These are phyloP conservation scores for Calonectria leucothoes DNA, from an alignment of 2,329 filamentous ascomycete genomes.

Conservation along the genomic window DNA sequence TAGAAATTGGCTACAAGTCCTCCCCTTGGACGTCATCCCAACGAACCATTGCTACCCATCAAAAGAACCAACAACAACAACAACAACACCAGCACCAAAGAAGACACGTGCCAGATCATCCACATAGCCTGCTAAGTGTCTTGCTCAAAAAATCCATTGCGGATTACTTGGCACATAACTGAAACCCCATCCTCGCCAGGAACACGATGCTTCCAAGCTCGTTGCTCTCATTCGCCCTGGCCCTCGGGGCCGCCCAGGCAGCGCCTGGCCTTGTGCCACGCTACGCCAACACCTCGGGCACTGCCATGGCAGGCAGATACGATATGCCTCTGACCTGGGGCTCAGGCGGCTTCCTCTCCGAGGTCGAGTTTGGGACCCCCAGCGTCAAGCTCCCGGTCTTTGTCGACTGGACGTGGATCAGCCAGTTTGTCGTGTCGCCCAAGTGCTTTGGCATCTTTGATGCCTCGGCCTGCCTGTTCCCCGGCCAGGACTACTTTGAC, in stretches of 20 bases:
- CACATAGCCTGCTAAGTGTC: background rate
- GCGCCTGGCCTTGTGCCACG: constrained; percentile 15
- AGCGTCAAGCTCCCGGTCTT: constrained; percentile 8
- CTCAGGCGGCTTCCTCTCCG: constrained; percentile 10
- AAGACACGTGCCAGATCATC: background rate
- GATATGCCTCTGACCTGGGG: constrained; percentile 12
- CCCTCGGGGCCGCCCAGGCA: constrained; percentile 7
- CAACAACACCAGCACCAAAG: too few species aligned
- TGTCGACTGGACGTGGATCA: constrained; percentile 24
- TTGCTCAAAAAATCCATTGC: background rate
- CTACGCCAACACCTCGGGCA: background rate
- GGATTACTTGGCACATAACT: background rate
- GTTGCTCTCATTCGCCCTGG: constrained; percentile 5
- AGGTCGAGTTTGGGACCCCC: constrained; percentile 14
- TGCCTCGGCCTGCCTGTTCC: constrained; percentile 1
- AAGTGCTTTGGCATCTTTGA: constrained; percentile 19
- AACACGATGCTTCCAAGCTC: background rate
- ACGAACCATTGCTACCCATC: background rate
- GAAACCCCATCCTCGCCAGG: background rate
- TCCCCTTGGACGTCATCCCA: background rate
- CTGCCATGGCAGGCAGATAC: constrained; percentile 6
- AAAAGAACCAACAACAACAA: background rate
- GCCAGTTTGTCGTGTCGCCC: constrained; percentile 18
- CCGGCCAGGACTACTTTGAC: constrained; percentile 12
- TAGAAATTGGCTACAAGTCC: background rate